Base-by-base conservation (phyloP, 164 flowering plant species). In the Stephania cephalantha region DNA sequence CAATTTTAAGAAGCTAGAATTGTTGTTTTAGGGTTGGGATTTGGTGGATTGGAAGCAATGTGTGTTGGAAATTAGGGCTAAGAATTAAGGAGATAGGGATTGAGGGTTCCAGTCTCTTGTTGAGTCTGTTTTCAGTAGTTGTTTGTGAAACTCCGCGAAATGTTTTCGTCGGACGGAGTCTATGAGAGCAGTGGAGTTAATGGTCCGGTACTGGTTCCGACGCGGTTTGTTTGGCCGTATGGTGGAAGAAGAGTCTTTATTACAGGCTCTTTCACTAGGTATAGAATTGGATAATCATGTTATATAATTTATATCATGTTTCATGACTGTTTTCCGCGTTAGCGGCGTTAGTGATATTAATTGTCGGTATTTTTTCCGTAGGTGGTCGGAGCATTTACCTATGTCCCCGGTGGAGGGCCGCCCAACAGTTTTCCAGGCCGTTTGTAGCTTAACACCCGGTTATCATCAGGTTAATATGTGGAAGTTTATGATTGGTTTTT, bases 341-440 rank as follows among this genome's bases (percentile, higher is more conserved):
- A 6, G 64, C 7, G 4, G 64, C n/a, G 18, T 8, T 7, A 58
- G 64, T 6, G 64, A 58, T n/a, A 61, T 61, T 61, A 61, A 61
- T 9, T 4, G 25, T 61, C 20, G 20, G 20, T 61, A 61, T 61
- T 29, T 61, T 25, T 61, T 8, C 2, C 66, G n/a, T 78, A 94
- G 98, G 89, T 94, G 98, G 98, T 78, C 89, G 12, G 87, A 88
- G 68, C 88, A 85, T 58, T 77, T 87, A 78, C 87, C 84, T 46
- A 92, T 94, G 98, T 86, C 95, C 22, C 97, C 92, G 0, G 86
- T 92, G 75, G 97, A 94, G 83, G 98, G 97, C 46, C 89, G 93
- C 79, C 94, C 95, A 8, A 87, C 86, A 31, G 93, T 94, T 4
- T 94, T 90, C 85, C 97, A 89, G 86, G 86, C 83, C 46, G 80